Conservation (phyloP, 805 yeast genomes). For the Starmerella cellae region DNA sequence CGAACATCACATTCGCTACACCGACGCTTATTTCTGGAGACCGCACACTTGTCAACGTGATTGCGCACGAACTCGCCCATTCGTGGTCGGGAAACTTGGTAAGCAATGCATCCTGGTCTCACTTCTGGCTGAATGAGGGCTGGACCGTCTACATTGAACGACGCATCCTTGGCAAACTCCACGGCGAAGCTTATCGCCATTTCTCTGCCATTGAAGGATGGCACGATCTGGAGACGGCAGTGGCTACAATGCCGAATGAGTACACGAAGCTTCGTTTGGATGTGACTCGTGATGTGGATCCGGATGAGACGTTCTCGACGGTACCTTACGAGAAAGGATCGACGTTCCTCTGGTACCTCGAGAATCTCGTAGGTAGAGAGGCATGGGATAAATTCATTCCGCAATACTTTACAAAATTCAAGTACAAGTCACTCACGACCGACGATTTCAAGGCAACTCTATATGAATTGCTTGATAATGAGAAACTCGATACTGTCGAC, state of each 20-base stretch:
- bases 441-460: slow-evolving; percentile 66
- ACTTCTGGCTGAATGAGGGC: slow-evolving; percentile 90
- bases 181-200: slow-evolving; percentile 67
- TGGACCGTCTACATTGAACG: slow-evolving; percentile 91
- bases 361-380: slow-evolving; percentile 44
- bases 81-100: slow-evolving; percentile 89
- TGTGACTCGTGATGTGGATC: slow-evolving; percentile 52
- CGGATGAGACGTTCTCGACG: slow-evolving; percentile 77
- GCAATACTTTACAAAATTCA: slow-evolving; percentile 57
- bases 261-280: slow-evolving; percentile 44
- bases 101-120: slow-evolving; percentile 84
- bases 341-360: slow-evolving; percentile 62
- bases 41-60: slow-evolving; percentile 71
- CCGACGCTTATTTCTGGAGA: slow-evolving; percentile 80
- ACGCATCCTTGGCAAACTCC: slow-evolving; percentile 61
- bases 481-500: slow-evolving; percentile 53
- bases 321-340: slow-evolving; percentile 91
- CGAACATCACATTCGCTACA: slow-evolving; percentile 79
- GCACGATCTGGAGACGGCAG: slow-evolving; percentile 60
- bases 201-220: slow-evolving; percentile 80
- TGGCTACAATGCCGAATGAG: slow-evolving; percentile 37
- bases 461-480: slow-evolving; percentile 46
- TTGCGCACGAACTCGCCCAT: slow-evolving; percentile 88
- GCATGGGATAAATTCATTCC: slow-evolving; percentile 70
- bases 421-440: slow-evolving; percentile 62